Evolutionary conservation across 495 filamentous ascomycete species (phyloP).

Genomic region (Penicillium bialowiezense): DNA sequence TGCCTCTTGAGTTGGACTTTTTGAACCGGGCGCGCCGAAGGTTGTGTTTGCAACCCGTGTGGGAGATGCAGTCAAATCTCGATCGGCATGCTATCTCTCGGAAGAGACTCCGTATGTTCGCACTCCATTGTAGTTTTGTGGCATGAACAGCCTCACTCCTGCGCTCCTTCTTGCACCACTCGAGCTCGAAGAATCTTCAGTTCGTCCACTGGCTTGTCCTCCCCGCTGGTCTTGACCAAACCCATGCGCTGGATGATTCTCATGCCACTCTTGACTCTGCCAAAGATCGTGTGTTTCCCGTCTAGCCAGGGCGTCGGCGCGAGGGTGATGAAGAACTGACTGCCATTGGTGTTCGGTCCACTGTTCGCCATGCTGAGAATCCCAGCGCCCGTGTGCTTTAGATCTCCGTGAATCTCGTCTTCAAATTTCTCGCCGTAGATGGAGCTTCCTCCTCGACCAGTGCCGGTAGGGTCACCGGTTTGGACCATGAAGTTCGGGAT

Average conservation of each 20-base stretch:
- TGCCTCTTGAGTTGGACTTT: neutral
- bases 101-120: neutral
- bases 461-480: slow-evolving; percentile 93
- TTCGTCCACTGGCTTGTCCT: slow-evolving; percentile 79
- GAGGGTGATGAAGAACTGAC: slow-evolving; percentile 84
- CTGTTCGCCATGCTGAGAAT: slow-evolving; percentile 95
- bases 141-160: slow-evolving; percentile 27
- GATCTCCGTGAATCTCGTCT: slow-evolving; percentile 73
- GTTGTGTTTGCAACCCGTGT: slow-evolving; percentile 1
- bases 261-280: slow-evolving; percentile 84
- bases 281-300: slow-evolving; percentile 97
- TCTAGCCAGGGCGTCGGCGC: slow-evolving; percentile 97
- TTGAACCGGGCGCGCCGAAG: slow-evolving; percentile 1
- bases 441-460: slow-evolving; percentile 81
- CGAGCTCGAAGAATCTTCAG: slow-evolving; percentile 75
- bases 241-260: slow-evolving; percentile 85
- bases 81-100: neutral
- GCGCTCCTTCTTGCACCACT: slow-evolving; percentile 56
- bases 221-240: slow-evolving; percentile 75
- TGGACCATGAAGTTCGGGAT: slow-evolving; percentile 98
- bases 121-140: neutral
- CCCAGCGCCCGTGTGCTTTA: slow-evolving; percentile 95
- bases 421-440: slow-evolving; percentile 96
- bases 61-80: neutral
- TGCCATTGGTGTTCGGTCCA: slow-evolving; percentile 91